Evolutionary conservation across 2,329 filamentous ascomycete genomes (phyloP).

Genomic region (Stromatinia cepivora): DNA sequence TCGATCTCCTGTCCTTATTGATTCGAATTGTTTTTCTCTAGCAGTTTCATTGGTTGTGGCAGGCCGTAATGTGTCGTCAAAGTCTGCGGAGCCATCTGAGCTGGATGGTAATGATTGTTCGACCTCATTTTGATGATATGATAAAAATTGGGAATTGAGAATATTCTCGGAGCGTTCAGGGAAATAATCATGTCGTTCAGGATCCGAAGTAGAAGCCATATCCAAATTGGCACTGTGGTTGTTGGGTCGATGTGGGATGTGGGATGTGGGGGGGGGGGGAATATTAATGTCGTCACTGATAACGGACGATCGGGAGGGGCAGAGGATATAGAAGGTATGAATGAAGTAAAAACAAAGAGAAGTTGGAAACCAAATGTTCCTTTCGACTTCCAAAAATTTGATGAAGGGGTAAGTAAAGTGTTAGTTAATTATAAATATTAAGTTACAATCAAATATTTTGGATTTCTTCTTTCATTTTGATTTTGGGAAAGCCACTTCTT

Average conservation of each 20-base stretch:
- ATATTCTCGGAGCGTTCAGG: background rate
- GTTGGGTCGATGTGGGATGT: background rate
- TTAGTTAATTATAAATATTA: too few species aligned
- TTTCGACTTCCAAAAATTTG: background rate
- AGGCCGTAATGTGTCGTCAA: slow-evolving; percentile 19
- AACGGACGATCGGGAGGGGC: too few species aligned
- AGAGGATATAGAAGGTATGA: background rate
- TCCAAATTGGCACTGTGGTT: background rate
- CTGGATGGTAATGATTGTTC: background rate
- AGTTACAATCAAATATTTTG: too few species aligned
- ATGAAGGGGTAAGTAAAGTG: background rate
- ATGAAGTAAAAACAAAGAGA: background rate
- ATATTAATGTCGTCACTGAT: background rate
- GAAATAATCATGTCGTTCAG: slow-evolving; percentile 8
- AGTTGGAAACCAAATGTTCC: background rate
- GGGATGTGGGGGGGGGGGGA: background rate
- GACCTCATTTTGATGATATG: background rate
- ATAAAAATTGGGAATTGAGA: background rate
- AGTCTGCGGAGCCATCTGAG: slow-evolving; percentile 26
- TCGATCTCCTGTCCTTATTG: slow-evolving; percentile 34
- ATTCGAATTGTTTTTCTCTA: slow-evolving; percentile 32
- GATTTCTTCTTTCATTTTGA: background rate
- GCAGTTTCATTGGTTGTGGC: slow-evolving; percentile 28
- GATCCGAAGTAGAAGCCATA: slow-evolving; percentile 13
- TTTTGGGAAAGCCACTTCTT: background rate